Percentiles rank a stretch among this genome's conserved stretches.
These are phyloP conservation scores for Pleomassaria siparia DNA, from an alignment of 2,329 filamentous ascomycete species.

Conservation along the genomic window DNA sequence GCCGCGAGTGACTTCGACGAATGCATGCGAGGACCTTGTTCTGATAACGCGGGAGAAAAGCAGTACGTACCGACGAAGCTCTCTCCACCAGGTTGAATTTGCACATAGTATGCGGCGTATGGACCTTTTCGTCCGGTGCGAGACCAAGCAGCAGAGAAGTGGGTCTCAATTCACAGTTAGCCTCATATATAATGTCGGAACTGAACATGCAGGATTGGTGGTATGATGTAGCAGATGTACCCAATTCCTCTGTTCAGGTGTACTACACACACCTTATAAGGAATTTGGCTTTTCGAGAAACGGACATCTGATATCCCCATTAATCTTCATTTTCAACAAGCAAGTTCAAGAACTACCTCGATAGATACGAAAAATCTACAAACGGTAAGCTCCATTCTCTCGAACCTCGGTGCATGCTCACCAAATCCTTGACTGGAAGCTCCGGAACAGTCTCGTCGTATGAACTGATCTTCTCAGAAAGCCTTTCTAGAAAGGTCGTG, in stretches of 20 bases:
- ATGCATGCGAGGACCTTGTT: not conserved
- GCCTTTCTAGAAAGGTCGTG: conserved; percentile 71
- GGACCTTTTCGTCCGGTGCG: conserved; percentile 74
- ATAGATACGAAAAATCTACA: conserved; percentile 78
- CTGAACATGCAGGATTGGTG: conserved; percentile 5
- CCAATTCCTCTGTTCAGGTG: not conserved
- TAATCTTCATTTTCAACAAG: not conserved
- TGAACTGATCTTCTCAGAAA: conserved; percentile 70
- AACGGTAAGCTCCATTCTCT: conserved; percentile 13
- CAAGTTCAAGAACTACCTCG: conserved; percentile 44
- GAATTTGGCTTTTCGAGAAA: conserved; percentile 80
- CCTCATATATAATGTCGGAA: conserved; percentile 5
- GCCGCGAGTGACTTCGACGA: not conserved
- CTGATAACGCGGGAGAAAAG: not conserved
- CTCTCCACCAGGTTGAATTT: conserved; percentile 67
- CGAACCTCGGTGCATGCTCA: conserved; percentile 37
- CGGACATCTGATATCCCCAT: conserved; percentile 61
- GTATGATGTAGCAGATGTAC: conserved; percentile 4
- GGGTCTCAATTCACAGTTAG: conserved; percentile 56
- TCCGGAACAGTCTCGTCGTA: conserved; percentile 83
- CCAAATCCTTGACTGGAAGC: conserved; percentile 79
- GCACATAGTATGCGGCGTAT: conserved; percentile 79
- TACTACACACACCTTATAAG: conserved; percentile 73
- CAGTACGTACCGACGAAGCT: conserved; percentile 69
- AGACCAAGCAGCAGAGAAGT: conserved; percentile 85